These are phyloP conservation scores for Saccharomyces jurei DNA, from an alignment of 805 yeast genomes.

Conservation along the genomic window DNA sequence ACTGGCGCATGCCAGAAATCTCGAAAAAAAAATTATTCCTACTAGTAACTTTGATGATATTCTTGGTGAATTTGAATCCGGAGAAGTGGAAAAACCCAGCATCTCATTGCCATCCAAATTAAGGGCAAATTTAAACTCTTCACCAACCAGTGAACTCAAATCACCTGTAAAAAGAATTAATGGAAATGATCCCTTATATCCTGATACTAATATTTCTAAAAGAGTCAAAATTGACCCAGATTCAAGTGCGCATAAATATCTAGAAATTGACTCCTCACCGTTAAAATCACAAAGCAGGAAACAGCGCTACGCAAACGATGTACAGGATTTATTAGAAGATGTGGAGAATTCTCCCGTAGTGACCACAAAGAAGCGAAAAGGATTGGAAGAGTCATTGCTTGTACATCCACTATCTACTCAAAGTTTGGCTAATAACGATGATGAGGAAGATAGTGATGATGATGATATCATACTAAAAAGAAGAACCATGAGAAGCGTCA, in stretches of 20 bases:
- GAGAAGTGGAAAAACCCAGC: conserved; percentile 5
- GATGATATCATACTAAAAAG: conserved; percentile 27
- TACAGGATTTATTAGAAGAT: conserved; percentile 12
- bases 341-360: conserved; percentile 20
- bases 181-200: background rate
- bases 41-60: conserved; percentile 62
- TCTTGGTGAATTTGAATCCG: conserved; percentile 41
- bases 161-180: background rate
- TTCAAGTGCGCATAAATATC: conserved; percentile 3
- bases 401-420: conserved; percentile 3
- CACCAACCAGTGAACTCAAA: background rate
- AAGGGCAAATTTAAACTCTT: background rate
- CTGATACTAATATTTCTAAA: conserved; percentile 3
- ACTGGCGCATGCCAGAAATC: conserved; percentile 13
- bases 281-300: conserved; percentile 12
- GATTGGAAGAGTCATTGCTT: background rate
- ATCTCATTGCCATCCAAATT: conserved; percentile 6
- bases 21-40: conserved; percentile 37
- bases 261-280: conserved; percentile 22
- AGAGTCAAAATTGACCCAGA: conserved; percentile 11
- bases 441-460: conserved; percentile 28
- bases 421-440: conserved; percentile 28
- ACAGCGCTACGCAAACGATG: conserved; percentile 3
- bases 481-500: conserved; percentile 25
- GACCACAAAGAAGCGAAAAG: conserved; percentile 4